Evolutionary conservation across 2,329 filamentous ascomycete genomes (phyloP).

Genomic region (Sarocladium strictum): DNA sequence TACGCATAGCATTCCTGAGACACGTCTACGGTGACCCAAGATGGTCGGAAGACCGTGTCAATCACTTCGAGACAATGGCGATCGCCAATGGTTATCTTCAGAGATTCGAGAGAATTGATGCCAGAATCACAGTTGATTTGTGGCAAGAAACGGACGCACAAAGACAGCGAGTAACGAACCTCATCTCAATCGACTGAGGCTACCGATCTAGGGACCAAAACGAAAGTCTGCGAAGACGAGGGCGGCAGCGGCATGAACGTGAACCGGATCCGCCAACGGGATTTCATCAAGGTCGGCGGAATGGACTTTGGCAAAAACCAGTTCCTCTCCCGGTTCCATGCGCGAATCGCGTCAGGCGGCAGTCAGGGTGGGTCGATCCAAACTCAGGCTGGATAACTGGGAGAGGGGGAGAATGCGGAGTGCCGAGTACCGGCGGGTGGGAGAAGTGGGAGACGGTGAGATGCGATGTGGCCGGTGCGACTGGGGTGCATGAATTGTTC

Average conservation of each 20-base stretch:
- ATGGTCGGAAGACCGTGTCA: background rate
- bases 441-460: constrained; percentile 17
- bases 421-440: constrained; percentile 21
- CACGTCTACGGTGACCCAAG: background rate
- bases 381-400: constrained; percentile 20
- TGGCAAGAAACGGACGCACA: background rate
- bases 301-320: constrained; percentile 21
- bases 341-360: constrained; percentile 19
- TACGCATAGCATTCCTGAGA: background rate
- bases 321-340: constrained; percentile 18
- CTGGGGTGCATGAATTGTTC: constrained; percentile 18
- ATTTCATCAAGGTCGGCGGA: constrained; percentile 26
- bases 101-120: background rate
- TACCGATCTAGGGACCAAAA: constrained; percentile 19
- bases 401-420: constrained; percentile 19
- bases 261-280: constrained; percentile 19
- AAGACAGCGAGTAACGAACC: background rate
- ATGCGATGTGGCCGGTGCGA: constrained; percentile 16
- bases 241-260: constrained; percentile 21
- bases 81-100: background rate
- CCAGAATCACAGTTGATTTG: background rate
- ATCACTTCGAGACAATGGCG: background rate
- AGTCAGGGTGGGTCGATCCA: constrained; percentile 21
- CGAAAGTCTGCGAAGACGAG: constrained; percentile 16
- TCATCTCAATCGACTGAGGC: constrained; percentile 18